Evolutionary conservation across 2,329 filamentous ascomycete genomes (phyloP).

Genomic region (Exophiala bonariae): DNA sequence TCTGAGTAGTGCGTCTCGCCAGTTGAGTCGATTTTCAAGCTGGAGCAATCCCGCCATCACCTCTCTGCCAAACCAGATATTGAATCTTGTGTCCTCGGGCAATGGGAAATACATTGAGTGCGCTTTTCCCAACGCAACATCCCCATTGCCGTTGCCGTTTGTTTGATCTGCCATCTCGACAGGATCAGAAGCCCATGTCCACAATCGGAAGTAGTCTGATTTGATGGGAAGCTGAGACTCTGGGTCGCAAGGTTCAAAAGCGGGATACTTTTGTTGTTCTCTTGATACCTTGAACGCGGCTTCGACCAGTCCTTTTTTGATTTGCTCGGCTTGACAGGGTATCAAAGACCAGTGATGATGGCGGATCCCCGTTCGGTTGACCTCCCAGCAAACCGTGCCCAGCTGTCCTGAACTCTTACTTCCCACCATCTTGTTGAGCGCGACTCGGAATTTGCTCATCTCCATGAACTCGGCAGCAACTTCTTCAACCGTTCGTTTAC

Average conservation of each 20-base stretch:
- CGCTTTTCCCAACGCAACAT: conserved; percentile 13
- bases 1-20: conserved; percentile 80
- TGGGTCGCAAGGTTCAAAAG: conserved; percentile 45
- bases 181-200: conserved; percentile 63
- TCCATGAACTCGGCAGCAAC: conserved; percentile 66
- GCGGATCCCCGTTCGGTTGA: conserved; percentile 76
- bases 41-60: conserved; percentile 86
- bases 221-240: conserved; percentile 44
- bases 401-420: conserved; percentile 53
- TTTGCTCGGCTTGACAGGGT: conserved; percentile 68
- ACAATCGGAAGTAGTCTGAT: conserved; percentile 74
- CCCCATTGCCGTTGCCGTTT: conserved; percentile 14
- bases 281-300: conserved; percentile 87
- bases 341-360: conserved; percentile 95
- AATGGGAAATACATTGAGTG: conserved; percentile 71
- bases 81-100: conserved; percentile 72
- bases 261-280: conserved; percentile 67
- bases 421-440: conserved; percentile 75
- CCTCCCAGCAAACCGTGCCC: conserved; percentile 88
- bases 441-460: conserved; percentile 77
- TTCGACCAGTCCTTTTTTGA: conserved; percentile 75
- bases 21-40: conserved; percentile 75
- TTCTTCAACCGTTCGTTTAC: conserved; percentile 62
- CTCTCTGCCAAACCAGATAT: conserved; percentile 83
- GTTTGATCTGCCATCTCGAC: conserved; percentile 22